Conservation (phyloP, 2,329 filamentous ascomycete species). For the Colletotrichum shisoi region DNA sequence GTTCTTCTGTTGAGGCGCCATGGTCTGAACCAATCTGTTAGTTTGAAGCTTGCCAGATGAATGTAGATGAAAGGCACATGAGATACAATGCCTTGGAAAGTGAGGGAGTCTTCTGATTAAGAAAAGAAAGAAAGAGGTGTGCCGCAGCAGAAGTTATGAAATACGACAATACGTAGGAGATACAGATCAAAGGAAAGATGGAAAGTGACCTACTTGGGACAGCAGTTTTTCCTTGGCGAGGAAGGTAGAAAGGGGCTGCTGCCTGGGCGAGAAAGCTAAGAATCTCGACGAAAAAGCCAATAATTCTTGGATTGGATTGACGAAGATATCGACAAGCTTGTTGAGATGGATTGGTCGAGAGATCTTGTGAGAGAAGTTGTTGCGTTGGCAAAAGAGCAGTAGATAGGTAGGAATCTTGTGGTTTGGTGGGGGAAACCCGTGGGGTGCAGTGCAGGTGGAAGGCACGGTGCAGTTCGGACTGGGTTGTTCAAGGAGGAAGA, state of each 20-base stretch:
- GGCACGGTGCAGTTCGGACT: neutral
- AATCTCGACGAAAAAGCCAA: no score
- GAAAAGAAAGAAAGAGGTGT: no score
- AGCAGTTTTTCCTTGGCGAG: neutral
- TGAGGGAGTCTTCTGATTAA: neutral
- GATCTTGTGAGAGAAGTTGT: neutral
- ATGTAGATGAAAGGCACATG: neutral
- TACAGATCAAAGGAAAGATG: neutral
- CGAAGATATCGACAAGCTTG: neutral
- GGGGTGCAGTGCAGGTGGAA: accelerated
- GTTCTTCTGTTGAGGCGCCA: conserved; percentile 2
- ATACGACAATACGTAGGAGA: neutral
- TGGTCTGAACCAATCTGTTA: neutral
- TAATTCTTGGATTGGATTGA: neutral
- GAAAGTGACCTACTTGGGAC: neutral
- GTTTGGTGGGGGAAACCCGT: neutral
- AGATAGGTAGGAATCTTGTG: no score
- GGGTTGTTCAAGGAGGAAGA: neutral
- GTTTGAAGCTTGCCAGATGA: neutral
- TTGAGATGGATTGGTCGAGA: neutral
- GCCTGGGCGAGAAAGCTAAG: no score
- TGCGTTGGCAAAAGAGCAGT: neutral
- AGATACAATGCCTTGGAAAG: neutral
- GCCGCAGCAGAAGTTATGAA: neutral
- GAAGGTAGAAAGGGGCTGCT: no score